Evolutionary conservation across 1,284 basidiomycete species (phyloP).

Genomic region (Amylostereum areolatum): DNA sequence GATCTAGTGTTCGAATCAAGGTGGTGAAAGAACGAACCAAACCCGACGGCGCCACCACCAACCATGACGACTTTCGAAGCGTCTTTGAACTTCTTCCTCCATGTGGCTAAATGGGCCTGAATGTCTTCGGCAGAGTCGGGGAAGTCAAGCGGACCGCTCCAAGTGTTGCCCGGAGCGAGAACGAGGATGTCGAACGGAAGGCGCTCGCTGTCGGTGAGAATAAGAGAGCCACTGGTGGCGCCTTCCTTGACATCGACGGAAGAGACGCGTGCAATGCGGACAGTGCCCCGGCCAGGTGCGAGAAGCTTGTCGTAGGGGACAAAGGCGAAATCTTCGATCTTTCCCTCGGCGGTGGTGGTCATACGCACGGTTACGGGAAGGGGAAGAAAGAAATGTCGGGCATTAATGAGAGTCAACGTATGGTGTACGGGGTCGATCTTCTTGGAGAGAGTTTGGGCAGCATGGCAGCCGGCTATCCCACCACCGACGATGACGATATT

Average conservation of each 20-base stretch:
- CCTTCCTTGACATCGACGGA: slow-evolving; percentile 34
- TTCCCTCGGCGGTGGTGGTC: slow-evolving; percentile 24
- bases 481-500: slow-evolving; percentile 34
- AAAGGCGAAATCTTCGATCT: slow-evolving; percentile 27
- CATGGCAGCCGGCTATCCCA: slow-evolving; percentile 24
- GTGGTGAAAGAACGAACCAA: slow-evolving; percentile 36
- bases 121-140: slow-evolving; percentile 35
- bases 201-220: slow-evolving; percentile 41
- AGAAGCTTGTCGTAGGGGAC: slow-evolving; percentile 42
- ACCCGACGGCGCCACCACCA: slow-evolving; percentile 59
- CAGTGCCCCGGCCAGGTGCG: slow-evolving; percentile 36
- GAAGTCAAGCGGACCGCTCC: slow-evolving; percentile 44
- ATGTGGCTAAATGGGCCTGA: slow-evolving; percentile 30
- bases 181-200: slow-evolving; percentile 49
- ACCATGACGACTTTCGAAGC: slow-evolving; percentile 49
- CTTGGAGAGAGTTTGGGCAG: slow-evolving; percentile 25
- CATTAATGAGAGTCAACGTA: slow-evolving; percentile 28
- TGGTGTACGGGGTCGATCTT: slow-evolving; percentile 26
- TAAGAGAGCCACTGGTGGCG: slow-evolving; percentile 35
- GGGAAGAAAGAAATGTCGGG: slow-evolving; percentile 26
- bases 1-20: not conserved
- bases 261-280: slow-evolving; percentile 37
- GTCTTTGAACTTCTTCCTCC: slow-evolving; percentile 39
- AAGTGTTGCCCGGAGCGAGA: slow-evolving; percentile 50
- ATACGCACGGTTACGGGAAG: slow-evolving; percentile 28